Evolutionary conservation across 129 eudicot genomes (phyloP), one percentile per base, ranked within the genome.

Genomic region (Pulicaria dysenterica): DNA sequence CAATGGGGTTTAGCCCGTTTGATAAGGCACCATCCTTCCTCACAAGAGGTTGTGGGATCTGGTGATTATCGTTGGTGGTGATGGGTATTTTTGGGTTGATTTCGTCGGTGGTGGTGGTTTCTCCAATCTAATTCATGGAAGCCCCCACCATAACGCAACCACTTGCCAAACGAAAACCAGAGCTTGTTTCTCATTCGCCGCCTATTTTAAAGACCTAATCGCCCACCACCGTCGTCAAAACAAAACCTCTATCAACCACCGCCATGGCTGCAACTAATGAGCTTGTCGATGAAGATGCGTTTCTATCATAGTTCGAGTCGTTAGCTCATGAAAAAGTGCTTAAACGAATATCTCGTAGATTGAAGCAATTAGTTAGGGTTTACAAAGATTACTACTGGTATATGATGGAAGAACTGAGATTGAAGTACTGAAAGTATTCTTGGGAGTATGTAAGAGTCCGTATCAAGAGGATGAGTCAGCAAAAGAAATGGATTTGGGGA

Each of bases 171-270:
- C 77, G 43, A 77, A 42, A 19, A 51, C 77, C 16, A 75, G 75
- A 54, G 88, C 79, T 6, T 89, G 96, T 75, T 92, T 92, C 83
- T 92, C 98, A 16, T 85, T 83, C 80, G 98, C 98, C 36, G 95
- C 98, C 61, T 92, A 92, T 68, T 84, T 96, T 48, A 89, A 89
- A 79, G 65, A 76, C 64, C 82, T 92, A 60, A 87, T 92, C 36
- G 65, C 80, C 37, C 78, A 83, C 12, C 88, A 89, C 72, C 81
- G 55, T 55, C 81, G 36, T 16, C 38, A 43, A 50, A 73, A 58
- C 42, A 77, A 48, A 48, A 59, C 68, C 79, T 3, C 11, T 79
- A 1, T 31, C 81, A 7, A 17, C 83, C 44, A 57, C 83, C 45
- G 5, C 81, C 58, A 67, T 74, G 58, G 39, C 82, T 0, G 48